These are phyloP conservation scores for Didymellaceae sp. DNA, from an alignment of 2,329 filamentous ascomycete genomes.

Conservation along the genomic window DNA sequence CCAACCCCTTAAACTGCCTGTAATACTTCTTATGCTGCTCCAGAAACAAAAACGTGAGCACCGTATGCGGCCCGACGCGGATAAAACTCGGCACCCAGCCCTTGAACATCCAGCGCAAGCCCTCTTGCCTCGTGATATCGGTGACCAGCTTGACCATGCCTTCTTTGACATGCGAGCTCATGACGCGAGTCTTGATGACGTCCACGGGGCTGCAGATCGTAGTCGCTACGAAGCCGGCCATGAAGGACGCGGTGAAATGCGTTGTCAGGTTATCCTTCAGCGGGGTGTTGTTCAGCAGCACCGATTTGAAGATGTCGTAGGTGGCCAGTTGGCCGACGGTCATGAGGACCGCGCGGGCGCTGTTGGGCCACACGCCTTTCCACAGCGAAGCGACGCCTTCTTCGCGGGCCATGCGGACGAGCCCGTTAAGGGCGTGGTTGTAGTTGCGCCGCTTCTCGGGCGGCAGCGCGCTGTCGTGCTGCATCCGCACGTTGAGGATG, in stretches of 20 bases:
- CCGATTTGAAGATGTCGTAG: conserved; percentile 81
- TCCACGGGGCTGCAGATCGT: conserved; percentile 86
- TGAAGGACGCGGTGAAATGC: conserved; percentile 78
- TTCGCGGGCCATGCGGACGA: conserved; percentile 83
- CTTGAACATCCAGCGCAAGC: conserved; percentile 83
- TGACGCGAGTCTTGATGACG: conserved; percentile 87
- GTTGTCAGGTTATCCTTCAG: conserved; percentile 73
- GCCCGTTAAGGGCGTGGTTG: conserved; percentile 83
- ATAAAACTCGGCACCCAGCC: conserved; percentile 86
- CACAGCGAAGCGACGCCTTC: conserved; percentile 81
- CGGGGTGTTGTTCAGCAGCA: conserved; percentile 70
- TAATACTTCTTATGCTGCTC: conserved; percentile 86
- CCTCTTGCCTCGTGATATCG: conserved; percentile 74
- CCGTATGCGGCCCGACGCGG: conserved; percentile 75
- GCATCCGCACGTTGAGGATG: conserved; percentile 98
- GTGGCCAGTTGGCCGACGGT: conserved; percentile 83
- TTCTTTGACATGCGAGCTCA: conserved; percentile 68
- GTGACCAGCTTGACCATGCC: conserved; percentile 66
- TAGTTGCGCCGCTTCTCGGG: conserved; percentile 80
- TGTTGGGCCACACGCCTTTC: conserved; percentile 85
- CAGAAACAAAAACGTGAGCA: conserved; percentile 84
- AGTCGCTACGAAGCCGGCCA: conserved; percentile 83
- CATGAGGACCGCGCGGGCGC: conserved; percentile 82
- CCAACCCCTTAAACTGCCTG: conserved; percentile 46
- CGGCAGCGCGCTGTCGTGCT: conserved; percentile 85